Evolutionary conservation across 169 alveolate species (phyloP), one percentile per base, ranked within the genome.

Genomic region (Plasmodium chabaudi): DNA sequence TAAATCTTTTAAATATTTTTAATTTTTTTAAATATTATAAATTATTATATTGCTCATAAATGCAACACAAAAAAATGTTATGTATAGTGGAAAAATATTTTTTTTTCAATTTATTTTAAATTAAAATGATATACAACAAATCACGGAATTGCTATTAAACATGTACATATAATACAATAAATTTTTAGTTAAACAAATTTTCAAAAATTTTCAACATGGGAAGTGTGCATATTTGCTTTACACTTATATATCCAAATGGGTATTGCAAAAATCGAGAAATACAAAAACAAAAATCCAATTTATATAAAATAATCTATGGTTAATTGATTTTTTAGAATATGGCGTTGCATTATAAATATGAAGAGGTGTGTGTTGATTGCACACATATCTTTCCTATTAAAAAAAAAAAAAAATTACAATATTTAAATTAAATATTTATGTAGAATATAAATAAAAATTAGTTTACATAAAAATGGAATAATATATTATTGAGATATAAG

Each of bases 291-390:
- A 93, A 25, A 93, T 82, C 94, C 93, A 91, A 57, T 93, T 93
- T 61, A 93, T 93, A 59, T 93, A 93, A 55, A 93, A 93, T n/a
- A 93, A 68, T 39, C 96, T 79, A 65, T 93, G 96, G 46, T 93
- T 93, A 87, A 93, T 91, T 17, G 96, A 93, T 63, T 88, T 79
- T 93, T 88, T 93, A 21, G 96, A 94, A 49, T 92, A 72, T 42
- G 72, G 53, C 13, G 94, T 89, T n/a, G 96, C 96, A 63, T 59
- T 91, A 65, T 93, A 93, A 49, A 75, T 75, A 47, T 75, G 88
- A 46, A 75, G 13, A 10, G 88, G 88, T 23, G 88, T 75, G 5
- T 75, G 88, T 39, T 75, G 88, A 42, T 75, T 75, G 60, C 88
- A 75, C 39, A 75, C 64, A 4, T 13, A 56, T 27, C 49, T 75